Base-by-base conservation (phyloP, 768 basidiomycete genomes). In the Symmetrospora coprosmae region DNA sequence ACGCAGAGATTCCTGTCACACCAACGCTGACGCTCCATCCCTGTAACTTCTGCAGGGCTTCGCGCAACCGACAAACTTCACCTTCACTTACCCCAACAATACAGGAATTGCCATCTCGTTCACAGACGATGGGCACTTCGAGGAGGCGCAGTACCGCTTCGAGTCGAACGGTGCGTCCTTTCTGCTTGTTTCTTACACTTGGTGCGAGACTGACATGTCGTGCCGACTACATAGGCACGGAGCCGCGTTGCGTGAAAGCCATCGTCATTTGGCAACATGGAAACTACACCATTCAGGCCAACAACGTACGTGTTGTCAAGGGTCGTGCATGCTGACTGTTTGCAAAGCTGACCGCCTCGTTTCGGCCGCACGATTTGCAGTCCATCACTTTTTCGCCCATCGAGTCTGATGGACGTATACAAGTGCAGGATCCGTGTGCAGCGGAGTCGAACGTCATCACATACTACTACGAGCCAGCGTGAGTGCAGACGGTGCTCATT, bases 181-280 rank as follows among this genome's bases (percentile, higher is more conserved):
- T 16, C 30, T 1, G 31, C 31, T 19, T 25, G 16, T 14, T 7
- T 46, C 0, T 21, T 0, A 3, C 2, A 14, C 6, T 23, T 16
- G 4, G 11, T n/a, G 9, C 17, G 45, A 55, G 11, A 31, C 9
- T 8, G n/a, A n/a, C n/a, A n/a, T n/a, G n/a, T n/a, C n/a, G n/a
- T n/a, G n/a, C n/a, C n/a, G n/a, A n/a, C n/a, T n/a, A n/a, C n/a
- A n/a, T n/a, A 89, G 87, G 86, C 31, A 77, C 84, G 6, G 75
- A 82, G 67, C 94, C 92, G 38, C 81, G 80, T 37, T 99, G 94
- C 74, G 89, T 94, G 68, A 83, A 83, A 13, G 91, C 85, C 14
- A 80, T 85, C 70, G 79, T 96, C 68, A 79, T 81, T 67, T 99
- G 87, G 86, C 82, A 81, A 64, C 94, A 97, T 71, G 94, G 94